Evolutionary conservation across 495 filamentous ascomycete species (phyloP), one percentile per base, ranked within the genome.

Genomic region (Penicillium parvum): DNA sequence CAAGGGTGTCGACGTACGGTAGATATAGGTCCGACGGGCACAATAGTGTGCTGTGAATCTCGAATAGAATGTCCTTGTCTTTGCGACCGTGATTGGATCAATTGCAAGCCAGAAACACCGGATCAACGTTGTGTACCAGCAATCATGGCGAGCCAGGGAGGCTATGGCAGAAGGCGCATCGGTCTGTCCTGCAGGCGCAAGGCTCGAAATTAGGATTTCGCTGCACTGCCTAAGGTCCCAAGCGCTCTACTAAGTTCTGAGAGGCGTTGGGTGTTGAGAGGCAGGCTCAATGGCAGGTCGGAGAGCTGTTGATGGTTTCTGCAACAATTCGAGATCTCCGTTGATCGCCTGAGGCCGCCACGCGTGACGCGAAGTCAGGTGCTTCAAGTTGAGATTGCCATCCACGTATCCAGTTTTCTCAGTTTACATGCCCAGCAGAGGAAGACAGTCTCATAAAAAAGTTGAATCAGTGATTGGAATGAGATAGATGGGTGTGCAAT

Each of bases 301-400:
- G 33, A 34, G 7, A 35, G 27, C 19, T 49, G 34, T 46, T 46
- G 38, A 40, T 20, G 35, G 39, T 36, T n/a, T 33, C 38, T 41
- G 45, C 41, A 50, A 56, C 39, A 49, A 50, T 53, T 53, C 45
- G 37, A 40, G 42, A 44, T 48, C 45, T 32, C 42, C 42, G 15
- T 36, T 45, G 30, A 22, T 10, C 49, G 61, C 65, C 65, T 66
- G 43, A 69, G 63, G 65, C 65, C 42, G 52, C 48, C 34, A 49
- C 44, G 49, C 60, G 52, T 53, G 58, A 66, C 60, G 60, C 58
- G 58, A 59, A 57, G 55, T 63, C 57, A 65, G 55, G 55, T 64
- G 59, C 55, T 28, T 16, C 12, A n/a, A 39, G 12, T 18, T 11
- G n/a, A 22, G 9, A 15, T 21, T 27, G n/a, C 28, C 28, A 30